phyloP scores from a whole-genome alignment of 495 filamentous ascomycete genomes.

The Penicillium paxilli region DNA sequence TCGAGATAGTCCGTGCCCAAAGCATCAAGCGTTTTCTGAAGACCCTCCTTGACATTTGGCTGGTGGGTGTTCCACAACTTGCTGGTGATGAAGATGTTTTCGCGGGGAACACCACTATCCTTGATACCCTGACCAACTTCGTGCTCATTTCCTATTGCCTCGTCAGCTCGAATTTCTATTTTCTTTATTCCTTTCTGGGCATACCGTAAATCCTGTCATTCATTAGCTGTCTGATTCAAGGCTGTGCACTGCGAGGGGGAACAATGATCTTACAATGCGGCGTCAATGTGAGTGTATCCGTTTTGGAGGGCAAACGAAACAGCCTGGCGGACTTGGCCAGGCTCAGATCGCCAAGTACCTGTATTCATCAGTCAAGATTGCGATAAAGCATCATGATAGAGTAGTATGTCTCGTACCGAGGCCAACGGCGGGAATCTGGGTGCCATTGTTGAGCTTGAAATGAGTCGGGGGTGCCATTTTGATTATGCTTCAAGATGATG shows the following conservation, averaged over 20 bases:
- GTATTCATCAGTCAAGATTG: constrained; percentile 18
- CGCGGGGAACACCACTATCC: constrained; percentile 53
- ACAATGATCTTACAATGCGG: constrained; percentile 60
- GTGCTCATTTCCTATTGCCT: constrained; percentile 48
- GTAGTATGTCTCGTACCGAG: constrained; percentile 55
- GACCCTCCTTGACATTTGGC: constrained; percentile 38
- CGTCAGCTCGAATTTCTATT: background rate
- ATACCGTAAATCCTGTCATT: constrained; percentile 41
- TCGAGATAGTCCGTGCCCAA: constrained; percentile 67
- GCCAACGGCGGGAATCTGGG: constrained; percentile 65
- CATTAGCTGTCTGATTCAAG: constrained; percentile 27
- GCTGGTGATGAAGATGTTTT: constrained; percentile 69
- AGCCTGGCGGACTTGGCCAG: constrained; percentile 43
- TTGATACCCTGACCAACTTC: constrained; percentile 72
- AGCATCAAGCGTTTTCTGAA: constrained; percentile 50
- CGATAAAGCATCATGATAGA: constrained; percentile 37
- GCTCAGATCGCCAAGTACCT: constrained; percentile 28
- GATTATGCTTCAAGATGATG: too few relatives aligned
- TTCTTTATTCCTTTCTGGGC: constrained; percentile 37
- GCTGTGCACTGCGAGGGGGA: constrained; percentile 7
- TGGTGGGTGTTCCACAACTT: constrained; percentile 51
- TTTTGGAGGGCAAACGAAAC: constrained; percentile 62
- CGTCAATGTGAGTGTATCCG: constrained; percentile 73
- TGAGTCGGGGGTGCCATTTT: constrained; percentile 38
- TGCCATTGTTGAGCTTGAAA: constrained; percentile 67